Base-by-base conservation (phyloP, 495 filamentous ascomycete genomes). In the Apodospora peruviana region DNA sequence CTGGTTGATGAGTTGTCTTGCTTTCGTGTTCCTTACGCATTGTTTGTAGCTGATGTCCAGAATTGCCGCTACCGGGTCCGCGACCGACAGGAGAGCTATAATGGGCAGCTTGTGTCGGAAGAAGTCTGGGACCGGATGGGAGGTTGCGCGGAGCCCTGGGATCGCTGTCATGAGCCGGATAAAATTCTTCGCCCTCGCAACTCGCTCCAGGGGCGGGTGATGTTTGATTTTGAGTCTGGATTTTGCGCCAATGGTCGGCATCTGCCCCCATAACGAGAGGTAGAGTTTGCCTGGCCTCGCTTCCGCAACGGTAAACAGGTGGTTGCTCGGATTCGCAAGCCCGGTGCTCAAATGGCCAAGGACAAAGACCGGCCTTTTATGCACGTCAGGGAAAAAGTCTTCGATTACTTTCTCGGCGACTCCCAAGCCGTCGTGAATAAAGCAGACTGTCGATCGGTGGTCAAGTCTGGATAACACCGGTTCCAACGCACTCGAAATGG, bases 401-500 rank as follows among this genome's bases (percentile, higher is more conserved):
- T 75, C 55, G 52, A 87, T 87, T 17, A 96, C 67, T 29, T 77
- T 73, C n/a, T 96, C 88, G 22, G 90, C 67, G 2, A 85, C 63
- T 2, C 91, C 91, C 70, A 97, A 79, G 4, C 89, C 90, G 40
- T 91, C 87, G 44, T 94, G 86, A 4, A 95, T 58, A 19, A 98
- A 79, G 34, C 86, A 75, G 24, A 98, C 76, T 0, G 90, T 91
- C 2, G 89, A 89, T 12, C 79, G 69, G 3, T 73, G 67, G 25
- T 80, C 79, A n/a, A 98, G 69, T 8, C 89, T 78, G 51, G 87
- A 74, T 5, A 63, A 64, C 36, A 96, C 72, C 1, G 63, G 51
- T 21, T 61, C 48, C 16, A 97, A 58, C 2, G 83, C 82, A 2
- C 68, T 53, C 9, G 81, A 53, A 0, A 81, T 82, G 11, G 73